Conservation (phyloP, 345 rosid genomes). For the Pugionium dolabratum region DNA sequence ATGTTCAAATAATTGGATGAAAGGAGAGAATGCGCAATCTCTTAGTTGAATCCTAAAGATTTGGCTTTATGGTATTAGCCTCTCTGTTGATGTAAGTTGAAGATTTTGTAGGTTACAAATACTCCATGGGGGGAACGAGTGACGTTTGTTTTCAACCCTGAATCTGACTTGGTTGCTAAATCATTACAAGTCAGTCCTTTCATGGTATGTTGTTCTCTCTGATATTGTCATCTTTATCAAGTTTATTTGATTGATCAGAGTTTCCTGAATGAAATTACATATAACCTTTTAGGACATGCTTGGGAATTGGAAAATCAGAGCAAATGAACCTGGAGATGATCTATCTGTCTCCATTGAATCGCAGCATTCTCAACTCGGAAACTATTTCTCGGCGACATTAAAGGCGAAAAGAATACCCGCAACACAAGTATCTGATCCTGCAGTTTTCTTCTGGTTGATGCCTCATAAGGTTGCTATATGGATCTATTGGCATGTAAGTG, state of each 20-base stretch:
- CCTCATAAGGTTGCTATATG: slow-evolving; percentile 93
- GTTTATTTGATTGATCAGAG: not conserved
- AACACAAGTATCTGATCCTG: slow-evolving; percentile 44
- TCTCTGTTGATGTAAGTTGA: slow-evolving; percentile 2
- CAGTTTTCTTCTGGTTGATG: slow-evolving; percentile 91
- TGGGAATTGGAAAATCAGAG: slow-evolving; percentile 76
- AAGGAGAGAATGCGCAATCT: not conserved
- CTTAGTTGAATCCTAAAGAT: not conserved
- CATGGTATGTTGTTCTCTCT: slow-evolving; percentile 56
- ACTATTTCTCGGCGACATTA: slow-evolving; percentile 73
- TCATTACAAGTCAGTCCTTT: slow-evolving; percentile 95
- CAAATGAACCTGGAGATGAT: slow-evolving; percentile 66
- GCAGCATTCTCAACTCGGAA: slow-evolving; percentile 75
- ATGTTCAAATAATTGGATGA: not conserved
- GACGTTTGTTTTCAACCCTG: slow-evolving; percentile 69
- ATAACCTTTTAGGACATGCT: slow-evolving; percentile 68
- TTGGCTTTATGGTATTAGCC: not conserved
- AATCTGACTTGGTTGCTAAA: slow-evolving; percentile 82
- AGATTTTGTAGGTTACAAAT: slow-evolving; percentile 72
- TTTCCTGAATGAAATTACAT: not conserved
- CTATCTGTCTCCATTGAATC: slow-evolving; percentile 65
- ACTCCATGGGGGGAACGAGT: slow-evolving; percentile 97
- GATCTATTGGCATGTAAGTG: slow-evolving; percentile 98
- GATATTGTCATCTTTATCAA: not conserved
- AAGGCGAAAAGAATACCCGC: slow-evolving; percentile 55